Conservation (phyloP, 371 early-diverging fungal species). For the Coelomomyces lativittatus region DNA sequence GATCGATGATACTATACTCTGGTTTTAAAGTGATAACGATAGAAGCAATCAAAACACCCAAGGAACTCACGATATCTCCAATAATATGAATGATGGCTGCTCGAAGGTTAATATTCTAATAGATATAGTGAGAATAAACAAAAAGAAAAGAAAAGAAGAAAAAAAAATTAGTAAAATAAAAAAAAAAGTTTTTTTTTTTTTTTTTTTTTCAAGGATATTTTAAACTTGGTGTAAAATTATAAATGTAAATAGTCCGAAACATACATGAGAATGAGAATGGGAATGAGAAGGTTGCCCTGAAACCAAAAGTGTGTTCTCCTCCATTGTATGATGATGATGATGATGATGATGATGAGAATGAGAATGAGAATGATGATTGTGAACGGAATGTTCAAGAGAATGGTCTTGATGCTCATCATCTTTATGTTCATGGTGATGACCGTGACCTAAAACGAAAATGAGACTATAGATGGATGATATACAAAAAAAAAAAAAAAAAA, state of each 20-base stretch:
- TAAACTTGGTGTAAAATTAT: no score
- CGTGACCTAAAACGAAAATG: slow-evolving; percentile 15
- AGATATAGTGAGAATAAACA: not conserved
- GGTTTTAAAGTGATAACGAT: slow-evolving; percentile 25
- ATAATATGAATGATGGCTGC: slow-evolving; percentile 19
- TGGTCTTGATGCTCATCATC: slow-evolving; percentile 9
- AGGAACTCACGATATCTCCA: slow-evolving; percentile 34
- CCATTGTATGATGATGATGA: slow-evolving; percentile 9
- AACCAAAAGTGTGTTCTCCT: no score
- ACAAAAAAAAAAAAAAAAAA: not conserved
- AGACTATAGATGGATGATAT: slow-evolving; percentile 12
- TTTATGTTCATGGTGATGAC: slow-evolving; percentile 14
- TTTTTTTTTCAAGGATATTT: no score
- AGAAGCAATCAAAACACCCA: slow-evolving; percentile 42
- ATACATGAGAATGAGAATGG: no score
- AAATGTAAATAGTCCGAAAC: no score
- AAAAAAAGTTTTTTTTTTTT: no score
- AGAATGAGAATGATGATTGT: not conserved
- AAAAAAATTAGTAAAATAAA: no score
- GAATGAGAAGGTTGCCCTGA: no score
- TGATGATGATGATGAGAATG: slow-evolving; percentile 13
- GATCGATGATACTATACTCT: slow-evolving; percentile 20
- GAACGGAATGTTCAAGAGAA: not conserved
- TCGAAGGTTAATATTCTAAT: slow-evolving; percentile 3
- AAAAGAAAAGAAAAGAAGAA: no score